Percentiles rank a stretch among this genome's conserved stretches.
Conservation (phyloP, 2,329 filamentous ascomycete species). For the Aspergillus sp. region DNA sequence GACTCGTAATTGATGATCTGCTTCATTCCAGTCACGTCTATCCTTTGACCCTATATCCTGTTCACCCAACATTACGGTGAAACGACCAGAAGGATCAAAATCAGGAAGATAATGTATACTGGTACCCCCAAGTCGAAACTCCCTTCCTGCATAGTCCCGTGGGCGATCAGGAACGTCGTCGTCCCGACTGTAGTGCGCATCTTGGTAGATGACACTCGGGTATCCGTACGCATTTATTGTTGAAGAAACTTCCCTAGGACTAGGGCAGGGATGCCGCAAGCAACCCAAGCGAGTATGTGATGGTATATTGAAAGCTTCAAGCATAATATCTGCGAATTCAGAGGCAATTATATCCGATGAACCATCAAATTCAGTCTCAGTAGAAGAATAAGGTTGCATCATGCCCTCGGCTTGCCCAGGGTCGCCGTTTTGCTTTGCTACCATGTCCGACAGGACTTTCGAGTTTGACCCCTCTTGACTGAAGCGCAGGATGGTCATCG, state of each 20-base stretch:
- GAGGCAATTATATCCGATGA: constrained; percentile 19
- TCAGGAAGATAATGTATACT: constrained; percentile 76
- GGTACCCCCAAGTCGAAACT: constrained; percentile 75
- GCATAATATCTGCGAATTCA: constrained; percentile 22
- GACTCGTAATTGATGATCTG: constrained; percentile 54
- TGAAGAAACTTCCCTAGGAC: constrained; percentile 47
- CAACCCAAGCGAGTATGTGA: constrained; percentile 21
- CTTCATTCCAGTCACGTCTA: constrained; percentile 51
- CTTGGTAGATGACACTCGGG: constrained; percentile 75
- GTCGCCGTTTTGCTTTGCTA: constrained; percentile 10
- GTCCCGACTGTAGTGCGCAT: constrained; percentile 82
- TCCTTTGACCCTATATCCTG: constrained; percentile 51
- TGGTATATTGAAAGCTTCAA: constrained; percentile 31
- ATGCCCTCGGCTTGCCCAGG: constrained; percentile 10
- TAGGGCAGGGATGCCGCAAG: constrained; percentile 29
- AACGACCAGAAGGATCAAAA: constrained; percentile 67
- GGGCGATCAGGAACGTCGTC: constrained; percentile 74
- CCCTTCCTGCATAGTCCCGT: constrained; percentile 82
- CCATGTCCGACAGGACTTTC: constrained; percentile 37
- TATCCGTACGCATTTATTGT: constrained; percentile 59
- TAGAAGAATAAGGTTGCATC: constrained; percentile 22
- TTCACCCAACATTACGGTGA: constrained; percentile 56
- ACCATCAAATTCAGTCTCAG: constrained; percentile 6
- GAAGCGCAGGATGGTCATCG: constrained; percentile 61
- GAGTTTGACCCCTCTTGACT: constrained; percentile 63